Base-by-base conservation (phyloP, 345 rosid species). In the Eucalyptus marginata region DNA sequence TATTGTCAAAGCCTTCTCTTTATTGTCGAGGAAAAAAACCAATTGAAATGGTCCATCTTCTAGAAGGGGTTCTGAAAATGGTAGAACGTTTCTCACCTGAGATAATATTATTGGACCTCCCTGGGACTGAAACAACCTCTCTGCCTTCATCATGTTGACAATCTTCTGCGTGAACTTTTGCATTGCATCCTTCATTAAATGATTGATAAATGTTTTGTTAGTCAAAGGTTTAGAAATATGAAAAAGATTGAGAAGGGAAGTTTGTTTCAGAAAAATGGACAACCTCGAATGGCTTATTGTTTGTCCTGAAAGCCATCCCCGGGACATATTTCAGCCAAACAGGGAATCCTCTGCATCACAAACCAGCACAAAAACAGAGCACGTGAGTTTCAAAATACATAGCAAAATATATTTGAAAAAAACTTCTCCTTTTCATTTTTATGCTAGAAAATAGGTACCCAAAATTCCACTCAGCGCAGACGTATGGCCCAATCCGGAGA, bases 41-140 rank as follows among this genome's bases (percentile, higher is more conserved):
- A 58, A 3, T 46, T 7, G 50, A 56, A 15, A 33, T 11, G 27
- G 27, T 47, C 66, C 49, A 33, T 7, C 51, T 47, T 59, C 44
- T n/a, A 27, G 46, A 49, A 54, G 83, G 47, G 83, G 83, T 36
- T 76, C 27, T 71, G 5, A 13, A 46, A 86, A 51, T 33, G 18
- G 52, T 43, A 10, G n/a, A 50, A 47, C 5, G 1, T 14, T 86
- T 51, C 64, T 88, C 51, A 93, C 95, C 92, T 93, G 95, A 29
- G 95, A 90, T 17, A 93, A 93, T 88, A 93, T 93, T 31, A 93
- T 93, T 58, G 95, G 95, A 27, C 95, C 95, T 54, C 94, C 95
- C 27, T 93, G 93, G n/a, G 92, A 56, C 91, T 92, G 91, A 36
- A 92, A 93, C 44, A 93, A 46, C 51, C 88, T 91, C 88, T 93